Evolutionary conservation across 1,284 basidiomycete species (phyloP).

Genomic region (Uromyces viciae-fabae): DNA sequence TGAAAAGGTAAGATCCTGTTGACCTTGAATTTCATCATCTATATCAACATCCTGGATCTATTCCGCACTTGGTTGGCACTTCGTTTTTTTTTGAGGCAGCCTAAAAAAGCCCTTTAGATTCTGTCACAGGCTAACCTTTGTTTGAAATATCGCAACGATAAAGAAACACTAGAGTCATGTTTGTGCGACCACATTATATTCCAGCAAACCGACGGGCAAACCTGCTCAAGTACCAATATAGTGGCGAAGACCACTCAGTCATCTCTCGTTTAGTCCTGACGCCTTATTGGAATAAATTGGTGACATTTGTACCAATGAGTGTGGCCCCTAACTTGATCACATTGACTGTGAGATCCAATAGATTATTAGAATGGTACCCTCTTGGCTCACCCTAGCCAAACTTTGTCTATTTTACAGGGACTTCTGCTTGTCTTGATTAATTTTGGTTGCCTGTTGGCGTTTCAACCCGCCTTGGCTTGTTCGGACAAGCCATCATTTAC

Average conservation of each 20-base stretch:
- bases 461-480: conserved; percentile 38
- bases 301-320: conserved; percentile 78
- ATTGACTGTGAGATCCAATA: conserved; percentile 65
- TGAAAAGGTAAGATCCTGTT: too few species aligned
- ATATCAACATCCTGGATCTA: too few species aligned
- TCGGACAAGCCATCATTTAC: conserved; percentile 25
- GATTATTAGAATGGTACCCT: too few species aligned
- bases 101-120: too few species aligned
- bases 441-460: conserved; percentile 68
- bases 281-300: conserved; percentile 92
- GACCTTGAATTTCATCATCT: too few species aligned
- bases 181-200: conserved; percentile 52
- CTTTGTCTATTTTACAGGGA: conserved; percentile 69
- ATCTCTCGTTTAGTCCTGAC: conserved; percentile 66
- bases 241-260: conserved; percentile 60
- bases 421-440: conserved; percentile 78
- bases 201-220: conserved; percentile 57
- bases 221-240: conserved; percentile 63
- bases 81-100: too few species aligned
- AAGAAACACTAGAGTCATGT: not conserved
- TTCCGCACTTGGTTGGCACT: too few species aligned
- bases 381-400: too few species aligned
- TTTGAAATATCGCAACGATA: too few species aligned
- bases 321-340: conserved; percentile 76
- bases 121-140: too few species aligned